Conservation (phyloP, 176 grass and related monocot species). For the Hordeum marinum region DNA sequence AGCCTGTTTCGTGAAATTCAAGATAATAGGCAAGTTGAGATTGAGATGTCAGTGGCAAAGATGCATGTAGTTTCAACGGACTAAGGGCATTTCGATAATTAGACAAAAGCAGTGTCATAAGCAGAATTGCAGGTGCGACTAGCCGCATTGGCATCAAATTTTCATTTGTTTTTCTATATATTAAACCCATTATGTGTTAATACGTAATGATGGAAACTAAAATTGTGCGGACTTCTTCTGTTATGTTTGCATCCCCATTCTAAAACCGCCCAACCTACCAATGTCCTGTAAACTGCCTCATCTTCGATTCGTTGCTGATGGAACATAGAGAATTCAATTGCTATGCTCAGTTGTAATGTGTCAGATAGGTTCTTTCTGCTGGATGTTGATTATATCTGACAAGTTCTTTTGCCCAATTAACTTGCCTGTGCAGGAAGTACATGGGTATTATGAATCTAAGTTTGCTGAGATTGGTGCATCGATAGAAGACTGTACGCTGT, state of each 20-base stretch:
- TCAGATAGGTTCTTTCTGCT: background rate
- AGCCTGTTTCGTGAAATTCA: too few relatives aligned
- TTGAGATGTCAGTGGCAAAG: too few relatives aligned
- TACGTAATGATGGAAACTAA: too few relatives aligned
- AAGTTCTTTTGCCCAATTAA: background rate
- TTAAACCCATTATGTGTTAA: too few relatives aligned
- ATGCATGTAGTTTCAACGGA: too few relatives aligned
- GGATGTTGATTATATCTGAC: background rate
- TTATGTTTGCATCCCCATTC: background rate
- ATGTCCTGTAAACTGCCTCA: background rate
- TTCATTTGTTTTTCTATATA: too few relatives aligned
- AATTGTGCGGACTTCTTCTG: background rate
- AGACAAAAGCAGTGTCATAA: too few relatives aligned
- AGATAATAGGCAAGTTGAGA: too few relatives aligned
- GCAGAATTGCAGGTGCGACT: too few relatives aligned
- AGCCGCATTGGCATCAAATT: too few relatives aligned
- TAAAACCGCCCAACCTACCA: background rate
- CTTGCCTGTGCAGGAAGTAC: background rate
- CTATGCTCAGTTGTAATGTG: background rate
- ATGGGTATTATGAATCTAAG: background rate
- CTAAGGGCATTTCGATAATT: too few relatives aligned
- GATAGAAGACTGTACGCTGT: too few relatives aligned
- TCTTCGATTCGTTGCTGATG: background rate
- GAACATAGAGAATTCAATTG: background rate
- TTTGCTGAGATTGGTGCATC: background rate